These are phyloP conservation scores for Pneumocystis wakefieldiae DNA, from an alignment of 1,139 yeast genomes.

Conservation along the genomic window DNA sequence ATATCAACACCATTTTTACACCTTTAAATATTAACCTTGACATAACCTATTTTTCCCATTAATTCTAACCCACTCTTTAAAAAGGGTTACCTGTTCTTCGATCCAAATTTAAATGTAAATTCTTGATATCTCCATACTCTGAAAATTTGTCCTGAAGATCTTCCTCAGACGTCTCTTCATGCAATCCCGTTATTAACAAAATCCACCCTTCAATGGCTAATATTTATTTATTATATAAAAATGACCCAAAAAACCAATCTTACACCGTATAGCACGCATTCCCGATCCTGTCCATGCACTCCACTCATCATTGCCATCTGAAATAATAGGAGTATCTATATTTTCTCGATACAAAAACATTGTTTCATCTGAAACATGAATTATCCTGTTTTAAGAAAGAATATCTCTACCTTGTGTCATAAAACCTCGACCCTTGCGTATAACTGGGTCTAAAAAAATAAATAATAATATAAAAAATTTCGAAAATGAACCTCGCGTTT, in stretches of 20 bases:
- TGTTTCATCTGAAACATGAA: neutral
- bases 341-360: neutral
- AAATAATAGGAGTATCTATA: neutral
- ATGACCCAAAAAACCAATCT: neutral
- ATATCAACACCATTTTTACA: neutral
- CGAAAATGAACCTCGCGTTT: neutral
- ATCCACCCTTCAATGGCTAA: conserved; percentile 33
- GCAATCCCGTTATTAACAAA: conserved; percentile 28
- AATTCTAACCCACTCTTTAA: conserved; percentile 19
- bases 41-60: neutral
- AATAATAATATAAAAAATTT: neutral
- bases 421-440: neutral
- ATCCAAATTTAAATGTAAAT: conserved; percentile 30
- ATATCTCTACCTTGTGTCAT: neutral
- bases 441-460: neutral
- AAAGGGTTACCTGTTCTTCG: conserved; percentile 27
- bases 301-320: neutral
- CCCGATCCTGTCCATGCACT: neutral
- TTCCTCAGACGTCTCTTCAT: conserved; percentile 35
- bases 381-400: neutral
- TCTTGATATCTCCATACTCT: conserved; percentile 29
- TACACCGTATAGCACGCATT: neutral
- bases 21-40: neutral
- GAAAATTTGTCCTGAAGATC: conserved; percentile 30
- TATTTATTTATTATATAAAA: neutral